Evolutionary conservation across 805 yeast genomes (phyloP).

Genomic region (Teunomyces barrocoloradensis): DNA sequence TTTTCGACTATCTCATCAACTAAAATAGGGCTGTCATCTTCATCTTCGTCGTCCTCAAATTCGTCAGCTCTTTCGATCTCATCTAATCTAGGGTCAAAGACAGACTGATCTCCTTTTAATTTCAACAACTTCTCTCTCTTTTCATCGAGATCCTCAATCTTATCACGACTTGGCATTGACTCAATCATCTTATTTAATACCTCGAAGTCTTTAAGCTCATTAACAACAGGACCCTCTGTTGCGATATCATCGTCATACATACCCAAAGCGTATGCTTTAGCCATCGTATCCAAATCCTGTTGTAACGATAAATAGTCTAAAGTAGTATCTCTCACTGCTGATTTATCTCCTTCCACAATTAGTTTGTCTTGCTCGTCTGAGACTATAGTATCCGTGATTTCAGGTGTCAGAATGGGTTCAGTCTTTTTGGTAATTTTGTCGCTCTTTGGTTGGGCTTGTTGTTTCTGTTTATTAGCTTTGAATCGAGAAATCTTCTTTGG

Average conservation of each 20-base stretch:
- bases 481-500: constrained; percentile 11
- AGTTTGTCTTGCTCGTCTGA: constrained; percentile 18
- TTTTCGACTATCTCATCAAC: constrained; percentile 45
- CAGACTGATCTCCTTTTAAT: background rate
- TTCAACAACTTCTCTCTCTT: background rate
- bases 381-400: background rate
- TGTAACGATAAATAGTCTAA: constrained; percentile 41
- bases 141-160: constrained; percentile 1
- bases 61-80: constrained; percentile 23
- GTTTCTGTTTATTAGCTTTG: constrained; percentile 6
- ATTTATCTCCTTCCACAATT: constrained; percentile 6
- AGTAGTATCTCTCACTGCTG: constrained; percentile 19
- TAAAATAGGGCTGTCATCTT: constrained; percentile 38
- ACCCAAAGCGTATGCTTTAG: constrained; percentile 57
- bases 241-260: constrained; percentile 58
- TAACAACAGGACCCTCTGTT: constrained; percentile 56
- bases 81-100: constrained; percentile 11
- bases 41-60: constrained; percentile 32
- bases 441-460: background rate
- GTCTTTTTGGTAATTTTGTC: background rate
- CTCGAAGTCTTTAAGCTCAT: constrained; percentile 53
- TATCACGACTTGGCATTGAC: constrained; percentile 18
- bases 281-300: constrained; percentile 55
- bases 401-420: background rate
- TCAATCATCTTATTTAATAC: constrained; percentile 49